Conservation (phyloP, 2,329 filamentous ascomycete genomes). For the Pleoardoris graminearum region DNA sequence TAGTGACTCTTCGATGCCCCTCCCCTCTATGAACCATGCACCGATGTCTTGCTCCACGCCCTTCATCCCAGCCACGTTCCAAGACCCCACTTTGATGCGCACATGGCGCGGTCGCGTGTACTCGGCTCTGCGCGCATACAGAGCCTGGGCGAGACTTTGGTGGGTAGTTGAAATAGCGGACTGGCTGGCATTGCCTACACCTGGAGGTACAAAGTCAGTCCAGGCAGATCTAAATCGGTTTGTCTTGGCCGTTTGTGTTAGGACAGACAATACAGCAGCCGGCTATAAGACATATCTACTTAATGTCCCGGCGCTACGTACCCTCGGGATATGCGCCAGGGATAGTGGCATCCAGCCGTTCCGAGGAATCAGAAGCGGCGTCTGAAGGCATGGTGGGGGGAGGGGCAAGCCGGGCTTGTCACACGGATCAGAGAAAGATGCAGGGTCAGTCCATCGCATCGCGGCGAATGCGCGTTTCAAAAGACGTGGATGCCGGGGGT, state of each 20-base stretch:
- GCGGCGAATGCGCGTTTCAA: background rate
- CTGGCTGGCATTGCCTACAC: slow-evolving; percentile 15
- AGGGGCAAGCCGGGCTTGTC: background rate
- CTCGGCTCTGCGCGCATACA: slow-evolving; percentile 75
- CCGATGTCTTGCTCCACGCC: slow-evolving; percentile 86
- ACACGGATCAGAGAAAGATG: background rate
- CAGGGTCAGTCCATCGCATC: slow-evolving; percentile 10
- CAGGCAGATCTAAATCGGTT: too few relatives aligned
- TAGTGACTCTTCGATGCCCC: slow-evolving; percentile 68
- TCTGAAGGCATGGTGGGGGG: slow-evolving; percentile 31
- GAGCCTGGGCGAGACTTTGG: slow-evolving; percentile 57
- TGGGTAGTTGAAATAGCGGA: slow-evolving; percentile 41
- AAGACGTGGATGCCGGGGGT: background rate
- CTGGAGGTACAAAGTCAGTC: too few relatives aligned
- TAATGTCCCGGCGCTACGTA: too few relatives aligned
- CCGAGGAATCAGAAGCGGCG: slow-evolving; percentile 24
- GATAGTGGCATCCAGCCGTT: slow-evolving; percentile 49
- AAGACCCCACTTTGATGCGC: slow-evolving; percentile 86
- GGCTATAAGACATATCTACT: too few relatives aligned
- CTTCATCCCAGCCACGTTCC: slow-evolving; percentile 88
- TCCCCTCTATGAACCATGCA: slow-evolving; percentile 82
- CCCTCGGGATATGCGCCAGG: slow-evolving; percentile 56
- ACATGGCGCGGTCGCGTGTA: slow-evolving; percentile 76
- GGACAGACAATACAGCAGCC: too few relatives aligned
- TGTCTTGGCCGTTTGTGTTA: too few relatives aligned